Base-by-base conservation (phyloP, 2,329 filamentous ascomycete genomes). In the Aureobasidium leucospermi region DNA sequence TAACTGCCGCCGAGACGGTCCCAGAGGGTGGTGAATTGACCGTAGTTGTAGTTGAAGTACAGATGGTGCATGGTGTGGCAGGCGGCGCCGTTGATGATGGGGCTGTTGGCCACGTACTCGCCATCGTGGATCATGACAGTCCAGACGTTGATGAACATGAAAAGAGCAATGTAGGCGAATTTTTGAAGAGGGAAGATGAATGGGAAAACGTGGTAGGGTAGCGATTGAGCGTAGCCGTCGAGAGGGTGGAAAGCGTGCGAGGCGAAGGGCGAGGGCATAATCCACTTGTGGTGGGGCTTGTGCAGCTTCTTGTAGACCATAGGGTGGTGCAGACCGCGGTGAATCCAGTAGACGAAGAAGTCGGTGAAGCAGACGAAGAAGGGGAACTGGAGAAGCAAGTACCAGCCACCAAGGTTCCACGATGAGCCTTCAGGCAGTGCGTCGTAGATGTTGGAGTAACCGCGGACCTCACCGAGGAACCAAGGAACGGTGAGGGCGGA, bases 211-310 rank as follows among this genome's bases (percentile, higher is more conserved):
- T 97, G 93, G 78, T 97, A 97, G 0, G 93, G 93, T 48, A 96
- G 72, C 62, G 88, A 89, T 78, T 97, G 93, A 10, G 85, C 82
- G 76, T 87, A 96, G 69, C 93, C 93, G 70, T 97, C 93, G 56
- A 96, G 73, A 1, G 93, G 92, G 78, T 97, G 91, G 82, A 97
- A 97, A 60, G 93, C 93, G 71, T 96, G 89, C 67, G 87, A 91
- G 43, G 93, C 92, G 73, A 85, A 96, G 0, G 93, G 93, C 3
- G 90, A 96, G 3, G 93, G 93, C 90, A 96, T 95, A 76, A 97
- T 96, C 93, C 93, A 97, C 79, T 96, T 96, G 85, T 97, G 93
- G 76, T 97, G 93, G 65, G 91, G 87, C 84, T 97, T 97, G 83
- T 97, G 93, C 52, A 96, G 81, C 65, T 80, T 79, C 79, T 92